Conservation (phyloP, 2,329 filamentous ascomycete species). For the Sodiomyces alkalinus region DNA sequence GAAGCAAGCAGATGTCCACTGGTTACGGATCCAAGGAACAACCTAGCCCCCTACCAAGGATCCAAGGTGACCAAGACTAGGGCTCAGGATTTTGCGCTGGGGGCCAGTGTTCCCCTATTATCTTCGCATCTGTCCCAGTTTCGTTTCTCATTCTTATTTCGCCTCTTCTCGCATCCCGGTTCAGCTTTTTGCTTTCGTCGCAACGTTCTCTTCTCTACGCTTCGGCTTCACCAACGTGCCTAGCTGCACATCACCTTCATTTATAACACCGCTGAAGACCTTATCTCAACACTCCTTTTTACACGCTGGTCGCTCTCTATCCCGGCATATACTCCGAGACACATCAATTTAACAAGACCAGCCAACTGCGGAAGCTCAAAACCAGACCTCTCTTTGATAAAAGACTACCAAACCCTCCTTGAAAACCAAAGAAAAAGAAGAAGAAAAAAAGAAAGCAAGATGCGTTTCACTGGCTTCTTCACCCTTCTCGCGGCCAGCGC, state of each 20-base stretch:
- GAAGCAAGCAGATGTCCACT: too few relatives aligned
- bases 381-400: too few relatives aligned
- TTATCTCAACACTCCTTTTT: not conserved
- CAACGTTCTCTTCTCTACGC: constrained; percentile 1
- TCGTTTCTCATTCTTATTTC: too few relatives aligned
- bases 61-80: too few relatives aligned
- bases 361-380: too few relatives aligned
- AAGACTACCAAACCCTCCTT: too few relatives aligned
- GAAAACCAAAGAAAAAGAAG: not conserved
- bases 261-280: constrained; percentile 1
- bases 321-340: not conserved
- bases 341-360: constrained; percentile 1
- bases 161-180: too few relatives aligned
- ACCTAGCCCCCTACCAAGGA: too few relatives aligned
- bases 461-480: constrained; percentile 29
- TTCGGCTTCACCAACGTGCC: constrained; percentile 1
- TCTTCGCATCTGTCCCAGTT: too few relatives aligned
- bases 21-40: too few relatives aligned
- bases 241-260: constrained; percentile 2
- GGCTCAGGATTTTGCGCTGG: too few relatives aligned
- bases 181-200: constrained; percentile 1
- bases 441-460: constrained; percentile 17
- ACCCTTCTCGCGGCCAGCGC: constrained; percentile 23
- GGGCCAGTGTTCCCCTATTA: too few relatives aligned
- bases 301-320: not conserved